phyloP scores from a whole-genome alignment of 179 eudicot genomes.

The Camellia oleifera region DNA sequence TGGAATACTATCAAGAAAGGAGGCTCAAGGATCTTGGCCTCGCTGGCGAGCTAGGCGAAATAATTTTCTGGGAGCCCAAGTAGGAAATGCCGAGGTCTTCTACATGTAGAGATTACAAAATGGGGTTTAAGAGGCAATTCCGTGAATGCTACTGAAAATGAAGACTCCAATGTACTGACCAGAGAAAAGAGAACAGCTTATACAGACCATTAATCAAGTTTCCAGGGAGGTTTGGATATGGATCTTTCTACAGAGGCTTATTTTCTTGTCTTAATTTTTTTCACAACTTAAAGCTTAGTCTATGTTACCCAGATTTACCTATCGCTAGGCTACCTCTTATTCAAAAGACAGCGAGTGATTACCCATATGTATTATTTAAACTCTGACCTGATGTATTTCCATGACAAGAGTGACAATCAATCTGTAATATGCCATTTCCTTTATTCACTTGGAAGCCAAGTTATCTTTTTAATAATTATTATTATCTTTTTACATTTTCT shows the following conservation, averaged over 20 bases:
- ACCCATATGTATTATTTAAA: no score
- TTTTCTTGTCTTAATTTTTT: not conserved
- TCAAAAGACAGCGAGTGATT: no score
- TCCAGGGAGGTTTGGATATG: not conserved
- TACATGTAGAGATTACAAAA: not conserved
- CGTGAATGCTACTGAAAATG: not conserved
- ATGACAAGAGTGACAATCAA: no score
- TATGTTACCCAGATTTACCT: no score
- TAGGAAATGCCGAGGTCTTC: conserved; percentile 5
- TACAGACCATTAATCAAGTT: not conserved
- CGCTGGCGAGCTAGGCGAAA: conserved; percentile 89
- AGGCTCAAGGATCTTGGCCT: conserved; percentile 92
- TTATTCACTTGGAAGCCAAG: no score
- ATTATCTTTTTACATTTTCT: no score
- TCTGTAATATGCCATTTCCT: no score
- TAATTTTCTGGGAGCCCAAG: conserved; percentile 67
- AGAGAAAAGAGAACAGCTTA: not conserved
- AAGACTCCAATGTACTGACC: not conserved
- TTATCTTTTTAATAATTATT: no score
- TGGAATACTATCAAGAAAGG: conserved; percentile 94
- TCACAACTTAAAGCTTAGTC: not conserved
- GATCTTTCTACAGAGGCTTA: not conserved
- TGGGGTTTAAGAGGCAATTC: not conserved
- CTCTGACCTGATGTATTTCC: no score
- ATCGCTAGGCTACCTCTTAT: no score